Evolutionary conservation across 768 basidiomycete species (phyloP), one percentile per base, ranked within the genome.

Genomic region (Boletus pseudo-olivaceus): DNA sequence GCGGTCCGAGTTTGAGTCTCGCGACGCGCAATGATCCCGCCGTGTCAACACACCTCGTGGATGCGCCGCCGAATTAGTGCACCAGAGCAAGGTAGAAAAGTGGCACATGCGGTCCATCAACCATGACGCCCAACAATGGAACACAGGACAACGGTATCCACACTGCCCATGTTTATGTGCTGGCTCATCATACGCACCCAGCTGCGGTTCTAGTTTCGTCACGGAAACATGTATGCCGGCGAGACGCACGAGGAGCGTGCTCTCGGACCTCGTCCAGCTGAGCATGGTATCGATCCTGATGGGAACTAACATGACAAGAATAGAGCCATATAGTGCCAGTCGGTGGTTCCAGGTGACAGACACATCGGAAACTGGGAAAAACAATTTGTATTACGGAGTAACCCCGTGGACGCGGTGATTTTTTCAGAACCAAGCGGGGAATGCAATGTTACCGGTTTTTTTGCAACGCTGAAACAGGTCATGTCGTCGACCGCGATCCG

Each of bases 31-130:
- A 23, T 2, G 23, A 23, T 23, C 23, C 23, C 23, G 23, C 23
- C 23, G 23, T 23, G 23, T n/a, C n/a, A n/a, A n/a, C n/a, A n/a
- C 23, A 56, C 47, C 46, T 54, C 46, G 12, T 56, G 52, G 44
- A 30, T 27, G 8, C 6, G 3, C 19, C 19, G 8, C 32, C 29
- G 12, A 2, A 7, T 38, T 19, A 35, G 14, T 14, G n/a, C 19
- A 23, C 32, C 15, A 35, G 46, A 41, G 35, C n/a, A n/a, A n/a
- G n/a, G n/a, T n/a, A n/a, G n/a, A n/a, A n/a, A 51, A 51, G 17
- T 19, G 38, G 10, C 4, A 0, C 33, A 23, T 20, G 27, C 20
- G 20, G 9, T 20, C n/a, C 32, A 33, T 50, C 29, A n/a, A 37
- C n/a, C n/a, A n/a, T n/a, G n/a, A n/a, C n/a, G n/a, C n/a, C n/a